Base-by-base conservation (phyloP, 257 asterid species). In the Parsonsia alboflavescens region DNA sequence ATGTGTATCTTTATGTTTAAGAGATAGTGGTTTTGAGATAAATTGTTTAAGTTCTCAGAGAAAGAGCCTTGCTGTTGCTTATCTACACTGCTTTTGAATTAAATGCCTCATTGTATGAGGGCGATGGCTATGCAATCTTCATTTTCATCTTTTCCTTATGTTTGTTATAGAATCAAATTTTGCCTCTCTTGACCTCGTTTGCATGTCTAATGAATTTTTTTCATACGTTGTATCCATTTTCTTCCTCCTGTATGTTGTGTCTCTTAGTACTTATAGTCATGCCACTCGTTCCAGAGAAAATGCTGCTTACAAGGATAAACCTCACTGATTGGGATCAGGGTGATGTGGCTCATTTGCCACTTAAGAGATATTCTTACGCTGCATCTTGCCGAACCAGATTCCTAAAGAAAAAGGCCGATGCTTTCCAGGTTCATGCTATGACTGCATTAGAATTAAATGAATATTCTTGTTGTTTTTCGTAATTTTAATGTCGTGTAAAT, bases 341-440 rank as follows among this genome's bases (percentile, higher is more conserved):
- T 73, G 72, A 54, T 61, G 48, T 69, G n/a, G 61, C 78, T 28
- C 68, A 73, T 82, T 80, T 71, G 63, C 85, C 88, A 5, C 71
- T 68, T 22, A 76, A 68, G 77, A 82, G 77, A 58, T 85, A 54
- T 41, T 73, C 73, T 73, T 66, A 75, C 78, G 81, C 83, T 42
- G 70, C 82, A 76, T 50, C 80, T 74, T 68, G 76, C 59, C 87
- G 19, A 64, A 66, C 72, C 75, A 80, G 80, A 39, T 46, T 45
- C 75, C 59, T 46, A 44, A 74, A 72, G 45, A 65, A 26, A 84
- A 86, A 85, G 75, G 79, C 59, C 62, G 82, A 82, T 71, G 82
- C 26, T 74, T 77, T 76, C 24, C 87, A 88, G 97, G 97, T 90
- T 74, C 66, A n/a, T 39, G 30, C 52, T 79, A 48, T 58, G 50